Percentiles rank a stretch among this genome's conserved stretches.
These are phyloP conservation scores for Miamiensis avidus DNA, from an alignment of 169 alveolate genomes.

Conservation along the genomic window DNA sequence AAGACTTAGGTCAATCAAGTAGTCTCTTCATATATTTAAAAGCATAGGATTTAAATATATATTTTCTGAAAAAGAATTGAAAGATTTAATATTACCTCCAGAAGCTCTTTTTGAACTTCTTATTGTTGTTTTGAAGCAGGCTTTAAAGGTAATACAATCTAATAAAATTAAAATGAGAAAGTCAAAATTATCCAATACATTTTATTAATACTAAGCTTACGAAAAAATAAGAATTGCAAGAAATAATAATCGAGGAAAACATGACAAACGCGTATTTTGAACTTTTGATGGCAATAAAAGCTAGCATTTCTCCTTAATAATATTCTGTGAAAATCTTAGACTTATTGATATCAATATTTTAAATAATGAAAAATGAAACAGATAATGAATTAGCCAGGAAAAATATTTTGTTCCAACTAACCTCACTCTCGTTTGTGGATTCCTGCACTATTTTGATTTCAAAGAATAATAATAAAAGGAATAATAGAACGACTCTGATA, in stretches of 20 bases:
- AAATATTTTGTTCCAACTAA: constrained; percentile 1
- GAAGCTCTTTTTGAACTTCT: constrained; percentile 5
- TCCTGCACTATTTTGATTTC: background rate
- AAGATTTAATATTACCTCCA: background rate
- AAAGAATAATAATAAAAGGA: background rate
- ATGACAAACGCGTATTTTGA: background rate
- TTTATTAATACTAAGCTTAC: background rate
- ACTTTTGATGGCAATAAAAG: background rate
- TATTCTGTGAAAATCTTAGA: no score
- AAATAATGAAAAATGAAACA: background rate
- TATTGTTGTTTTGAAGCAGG: background rate
- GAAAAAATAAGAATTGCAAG: background rate
- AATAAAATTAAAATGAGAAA: no score
- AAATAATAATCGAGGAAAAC: background rate
- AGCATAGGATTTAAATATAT: constrained; percentile 14
- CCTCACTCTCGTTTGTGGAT: background rate
- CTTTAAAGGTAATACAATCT: background rate
- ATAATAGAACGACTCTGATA: no score
- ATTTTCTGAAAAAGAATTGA: background rate
- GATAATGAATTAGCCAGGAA: constrained; percentile 1
- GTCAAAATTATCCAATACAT: background rate
- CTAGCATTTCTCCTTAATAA: background rate
- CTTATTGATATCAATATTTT: no score
- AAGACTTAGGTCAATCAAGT: constrained; percentile 15
- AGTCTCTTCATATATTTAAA: background rate